Evolutionary conservation across 371 early-diverging fungal genomes (phyloP), one percentile per base, ranked within the genome.

Genomic region (Conidiobolus coronatus): DNA sequence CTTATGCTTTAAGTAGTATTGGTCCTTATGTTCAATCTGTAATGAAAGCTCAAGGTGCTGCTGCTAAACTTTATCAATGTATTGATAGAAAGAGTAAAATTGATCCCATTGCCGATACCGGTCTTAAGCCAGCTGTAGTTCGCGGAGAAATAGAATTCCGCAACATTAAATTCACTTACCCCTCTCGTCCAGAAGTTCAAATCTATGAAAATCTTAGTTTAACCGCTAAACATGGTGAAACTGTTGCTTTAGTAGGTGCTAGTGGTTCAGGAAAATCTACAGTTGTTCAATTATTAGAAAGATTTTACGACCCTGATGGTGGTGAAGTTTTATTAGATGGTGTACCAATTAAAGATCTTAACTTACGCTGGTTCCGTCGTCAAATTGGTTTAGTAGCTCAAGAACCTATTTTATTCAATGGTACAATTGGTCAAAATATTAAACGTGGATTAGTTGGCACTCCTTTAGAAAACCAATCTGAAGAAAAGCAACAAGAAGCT

Each of bases 351-450:
- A 49, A 51, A 1, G 52, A 52, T 12, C 50, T 80, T 47, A 75
- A 78, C 51, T 65, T 69, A 6, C 52, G 62, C 15, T 73, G 70
- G 73, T 53, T 67, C 14, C 65, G 77, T 40, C 54, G 58, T 24
- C 70, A 75, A 18, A 71, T 81, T 43, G 78, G 77, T n/a, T 69
- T 62, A 39, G 78, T 80, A 35, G 68, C 72, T 45, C 87, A 90
- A 59, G 73, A 75, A 35, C 73, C 70, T 2, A 52, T 55, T 2
- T 54, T 72, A 18, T 70, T 68, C 63, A 75, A 79, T 40, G 73
- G 71, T 35, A 74, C 80, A 17, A 75, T 91, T 44, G 60, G 62
- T 45, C 72, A 85, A 57, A 91, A 91, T 60, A 67, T 90, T 39
- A 45, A 69, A 34, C 67, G 70, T 6, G 75, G 79, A 40, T 59